Conservation (phyloP, 2,329 filamentous ascomycete genomes). For the Hypomyces rosellus region DNA sequence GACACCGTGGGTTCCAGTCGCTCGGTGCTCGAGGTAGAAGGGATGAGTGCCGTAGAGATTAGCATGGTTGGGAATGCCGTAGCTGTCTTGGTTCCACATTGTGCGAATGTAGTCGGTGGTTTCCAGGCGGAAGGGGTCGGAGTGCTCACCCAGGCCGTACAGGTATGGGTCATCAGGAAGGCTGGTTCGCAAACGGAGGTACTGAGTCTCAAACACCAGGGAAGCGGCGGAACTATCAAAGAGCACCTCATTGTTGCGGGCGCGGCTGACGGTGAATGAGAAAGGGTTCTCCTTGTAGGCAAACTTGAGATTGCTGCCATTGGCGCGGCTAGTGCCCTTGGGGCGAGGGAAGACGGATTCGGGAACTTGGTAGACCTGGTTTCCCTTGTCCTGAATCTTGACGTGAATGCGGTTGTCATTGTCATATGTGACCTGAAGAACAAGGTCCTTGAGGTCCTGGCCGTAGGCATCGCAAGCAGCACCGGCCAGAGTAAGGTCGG, state of each 20-base stretch:
- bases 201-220: slow-evolving; percentile 73
- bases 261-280: slow-evolving; percentile 54
- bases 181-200: slow-evolving; percentile 63
- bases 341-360: slow-evolving; percentile 58
- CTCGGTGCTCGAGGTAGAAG: slow-evolving; percentile 60
- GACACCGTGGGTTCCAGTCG: slow-evolving; percentile 58
- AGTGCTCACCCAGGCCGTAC: slow-evolving; percentile 76
- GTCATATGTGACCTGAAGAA: slow-evolving; percentile 50
- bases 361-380: slow-evolving; percentile 69
- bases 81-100: slow-evolving; percentile 65
- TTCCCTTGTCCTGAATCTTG: slow-evolving; percentile 63
- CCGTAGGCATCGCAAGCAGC: slow-evolving; percentile 71
- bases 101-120: slow-evolving; percentile 58
- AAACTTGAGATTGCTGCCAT: slow-evolving; percentile 41
- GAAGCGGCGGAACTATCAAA: slow-evolving; percentile 64
- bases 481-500: slow-evolving; percentile 64
- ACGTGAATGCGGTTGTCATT: slow-evolving; percentile 62
- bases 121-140: slow-evolving; percentile 61
- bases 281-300: slow-evolving; percentile 48
- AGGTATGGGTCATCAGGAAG: slow-evolving; percentile 63
- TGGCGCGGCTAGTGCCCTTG: slow-evolving; percentile 16
- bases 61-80: slow-evolving; percentile 50
- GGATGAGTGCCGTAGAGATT: slow-evolving; percentile 75
- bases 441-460: slow-evolving; percentile 61
- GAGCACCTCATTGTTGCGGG: slow-evolving; percentile 41